Evolutionary conservation across 305 asterid species (phyloP).

Genomic region (Lippia alba): DNA sequence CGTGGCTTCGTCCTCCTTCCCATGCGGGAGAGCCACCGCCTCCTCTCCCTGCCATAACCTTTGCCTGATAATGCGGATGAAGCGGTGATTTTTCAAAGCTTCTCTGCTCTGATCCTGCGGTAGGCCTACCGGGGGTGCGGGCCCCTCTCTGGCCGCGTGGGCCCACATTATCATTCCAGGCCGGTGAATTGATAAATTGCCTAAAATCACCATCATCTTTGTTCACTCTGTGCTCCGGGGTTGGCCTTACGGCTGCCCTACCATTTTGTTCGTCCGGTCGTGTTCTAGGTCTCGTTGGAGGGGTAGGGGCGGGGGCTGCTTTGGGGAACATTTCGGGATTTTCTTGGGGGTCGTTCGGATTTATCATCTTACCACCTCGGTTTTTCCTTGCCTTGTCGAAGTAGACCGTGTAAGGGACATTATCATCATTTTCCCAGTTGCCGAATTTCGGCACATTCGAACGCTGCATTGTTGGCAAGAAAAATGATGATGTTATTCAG

Average conservation of each 20-base stretch:
- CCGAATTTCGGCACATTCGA: constrained; percentile 69
- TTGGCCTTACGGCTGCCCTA: constrained; percentile 45
- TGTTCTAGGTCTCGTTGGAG: constrained; percentile 33
- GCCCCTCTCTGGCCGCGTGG: constrained; percentile 45
- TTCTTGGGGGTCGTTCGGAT: constrained; percentile 69
- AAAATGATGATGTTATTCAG: neutral
- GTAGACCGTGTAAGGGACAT: constrained; percentile 65
- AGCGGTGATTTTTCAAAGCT: constrained; percentile 59
- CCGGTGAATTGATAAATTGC: constrained; percentile 36
- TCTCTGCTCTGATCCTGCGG: constrained; percentile 46
- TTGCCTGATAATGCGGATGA: constrained; percentile 49
- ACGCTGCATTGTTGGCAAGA: constrained; percentile 44
- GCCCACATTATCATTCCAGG: constrained; percentile 35
- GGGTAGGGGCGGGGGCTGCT: constrained; percentile 15
- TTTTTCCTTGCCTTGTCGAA: constrained; percentile 72
- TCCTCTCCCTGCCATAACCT: constrained; percentile 40
- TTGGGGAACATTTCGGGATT: constrained; percentile 56
- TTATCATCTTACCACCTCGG: constrained; percentile 58
- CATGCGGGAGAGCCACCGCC: constrained; percentile 50
- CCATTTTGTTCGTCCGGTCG: constrained; percentile 43
- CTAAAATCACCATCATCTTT: constrained; percentile 43
- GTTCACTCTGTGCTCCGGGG: constrained; percentile 36
- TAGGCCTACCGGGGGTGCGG: constrained; percentile 44
- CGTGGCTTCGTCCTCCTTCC: constrained; percentile 54
- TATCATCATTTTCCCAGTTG: constrained; percentile 64